Percentiles rank a stretch among this genome's conserved stretches.
Evolutionary conservation across 805 yeast species (phyloP).

Genomic region (Saccharomyces jurei): DNA sequence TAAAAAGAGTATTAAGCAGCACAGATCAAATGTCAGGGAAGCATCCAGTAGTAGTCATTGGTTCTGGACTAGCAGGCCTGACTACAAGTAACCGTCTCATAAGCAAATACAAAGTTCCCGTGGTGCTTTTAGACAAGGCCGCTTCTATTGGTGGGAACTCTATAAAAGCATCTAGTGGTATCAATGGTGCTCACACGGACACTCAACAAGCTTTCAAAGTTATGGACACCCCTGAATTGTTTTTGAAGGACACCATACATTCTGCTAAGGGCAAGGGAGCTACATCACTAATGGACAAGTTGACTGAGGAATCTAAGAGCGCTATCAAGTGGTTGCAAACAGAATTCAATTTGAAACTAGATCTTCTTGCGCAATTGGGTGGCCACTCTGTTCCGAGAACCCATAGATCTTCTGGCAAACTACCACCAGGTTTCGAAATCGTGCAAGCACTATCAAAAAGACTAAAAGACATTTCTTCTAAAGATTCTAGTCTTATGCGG

Average conservation of each 20-base stretch:
- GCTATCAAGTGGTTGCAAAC: conserved; percentile 72
- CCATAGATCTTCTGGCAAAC: conserved; percentile 57
- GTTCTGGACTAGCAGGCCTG: conserved; percentile 52
- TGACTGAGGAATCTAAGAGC: conserved; percentile 52
- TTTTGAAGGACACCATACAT: conserved; percentile 57
- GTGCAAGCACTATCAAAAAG: conserved; percentile 38
- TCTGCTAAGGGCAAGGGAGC: conserved; percentile 62
- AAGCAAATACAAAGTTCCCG: conserved; percentile 33
- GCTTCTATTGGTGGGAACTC: conserved; percentile 50
- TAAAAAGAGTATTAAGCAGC: not conserved
- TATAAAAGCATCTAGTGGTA: conserved; percentile 55
- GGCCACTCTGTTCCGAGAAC: conserved; percentile 79
- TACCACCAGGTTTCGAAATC: conserved; percentile 56
- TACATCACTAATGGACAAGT: conserved; percentile 46
- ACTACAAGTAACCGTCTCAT: conserved; percentile 37
- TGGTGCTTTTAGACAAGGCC: conserved; percentile 43
- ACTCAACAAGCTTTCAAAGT: conserved; percentile 47
- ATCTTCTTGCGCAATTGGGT: conserved; percentile 67
- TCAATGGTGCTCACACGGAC: conserved; percentile 58
- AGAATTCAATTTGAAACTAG: conserved; percentile 51
- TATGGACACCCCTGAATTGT: conserved; percentile 50
- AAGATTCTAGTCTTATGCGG: conserved; percentile 25
- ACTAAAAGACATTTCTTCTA: conserved; percentile 28
- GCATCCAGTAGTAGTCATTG: conserved; percentile 40
- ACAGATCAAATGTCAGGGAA: conserved; percentile 1